These are phyloP conservation scores for Trypanosoma congolense DNA, from an alignment of 208 protist genomes.

Conservation along the genomic window DNA sequence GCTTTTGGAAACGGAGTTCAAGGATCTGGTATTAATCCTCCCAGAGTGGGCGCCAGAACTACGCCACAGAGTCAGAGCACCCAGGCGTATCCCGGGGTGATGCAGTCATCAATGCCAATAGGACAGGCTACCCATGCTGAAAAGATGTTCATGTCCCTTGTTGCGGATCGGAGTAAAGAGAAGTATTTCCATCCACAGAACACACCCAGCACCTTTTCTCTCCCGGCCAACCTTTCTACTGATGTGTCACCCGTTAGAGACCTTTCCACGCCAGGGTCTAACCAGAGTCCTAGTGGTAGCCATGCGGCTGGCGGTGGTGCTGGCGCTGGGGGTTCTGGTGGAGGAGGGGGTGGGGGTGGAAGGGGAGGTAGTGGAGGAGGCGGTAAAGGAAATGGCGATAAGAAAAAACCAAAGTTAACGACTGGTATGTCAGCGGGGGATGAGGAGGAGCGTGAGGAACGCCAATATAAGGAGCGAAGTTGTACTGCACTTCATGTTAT, in stretches of 20 bases:
- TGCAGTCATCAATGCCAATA: background rate
- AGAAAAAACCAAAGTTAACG: conserved; percentile 16
- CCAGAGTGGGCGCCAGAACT: background rate
- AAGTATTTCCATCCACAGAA: conserved; percentile 4
- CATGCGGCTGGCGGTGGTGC: conserved; percentile 19
- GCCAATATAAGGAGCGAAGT: conserved; percentile 44
- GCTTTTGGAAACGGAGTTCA: background rate
- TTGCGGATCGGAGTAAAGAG: conserved; percentile 9
- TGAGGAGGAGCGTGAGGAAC: conserved; percentile 73
- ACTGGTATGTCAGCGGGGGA: conserved; percentile 30
- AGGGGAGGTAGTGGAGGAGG: conserved; percentile 24
- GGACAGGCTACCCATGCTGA: conserved; percentile 9
- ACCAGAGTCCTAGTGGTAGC: conserved; percentile 10
- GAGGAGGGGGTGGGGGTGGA: conserved; percentile 28
- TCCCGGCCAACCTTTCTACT: conserved; percentile 12
- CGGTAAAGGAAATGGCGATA: conserved; percentile 17
- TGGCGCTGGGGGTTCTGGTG: conserved; percentile 21
- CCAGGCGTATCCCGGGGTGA: background rate
- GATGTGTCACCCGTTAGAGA: conserved; percentile 3
- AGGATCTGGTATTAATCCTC: background rate
- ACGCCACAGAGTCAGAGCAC: background rate
- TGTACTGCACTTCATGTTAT: conserved; percentile 83
- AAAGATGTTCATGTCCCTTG: conserved; percentile 25
- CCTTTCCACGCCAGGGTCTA: background rate
- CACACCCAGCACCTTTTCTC: background rate